A percentile compares a stretch with the other conserved stretches of the same genome.
phyloP scores from a whole-genome alignment of 2,329 filamentous ascomycete species.

The Fusarium sp. region DNA sequence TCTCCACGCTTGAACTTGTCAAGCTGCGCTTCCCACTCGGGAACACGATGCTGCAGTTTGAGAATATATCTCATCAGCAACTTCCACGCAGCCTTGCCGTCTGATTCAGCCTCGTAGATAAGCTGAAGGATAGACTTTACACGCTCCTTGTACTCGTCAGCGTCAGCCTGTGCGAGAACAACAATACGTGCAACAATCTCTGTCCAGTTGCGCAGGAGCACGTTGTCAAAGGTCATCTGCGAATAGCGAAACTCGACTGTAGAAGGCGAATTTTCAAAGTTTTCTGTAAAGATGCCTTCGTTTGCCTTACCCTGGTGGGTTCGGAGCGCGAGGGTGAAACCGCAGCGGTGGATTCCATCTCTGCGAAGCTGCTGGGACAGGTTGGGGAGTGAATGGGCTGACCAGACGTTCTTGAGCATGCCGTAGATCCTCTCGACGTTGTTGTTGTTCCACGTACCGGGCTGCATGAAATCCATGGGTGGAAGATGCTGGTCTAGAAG shows the following conservation, averaged over 20 bases:
- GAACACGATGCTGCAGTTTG: slow-evolving; percentile 22
- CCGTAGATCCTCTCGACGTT: neutral
- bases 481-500: slow-evolving; percentile 11
- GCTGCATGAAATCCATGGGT: neutral
- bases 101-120: neutral
- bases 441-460: slow-evolving; percentile 16
- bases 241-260: slow-evolving; percentile 43
- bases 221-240: slow-evolving; percentile 41
- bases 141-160: slow-evolving; percentile 1
- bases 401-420: slow-evolving; percentile 27
- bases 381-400: neutral
- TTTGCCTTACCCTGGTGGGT: neutral
- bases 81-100: slow-evolving; percentile 11
- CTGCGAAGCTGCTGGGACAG: neutral
- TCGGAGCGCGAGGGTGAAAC: slow-evolving; percentile 11
- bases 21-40: slow-evolving; percentile 37
- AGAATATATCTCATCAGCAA: slow-evolving; percentile 19
- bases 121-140: neutral
- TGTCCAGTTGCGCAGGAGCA: slow-evolving; percentile 36
- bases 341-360: neutral
- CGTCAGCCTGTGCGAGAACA: slow-evolving; percentile 17
- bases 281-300: fast-evolving
- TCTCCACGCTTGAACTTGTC: slow-evolving; percentile 12
- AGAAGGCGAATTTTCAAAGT: slow-evolving; percentile 17
- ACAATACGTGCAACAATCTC: slow-evolving; percentile 31